phyloP scores from a whole-genome alignment of 345 rosid species.

The Dimocarpus longan region DNA sequence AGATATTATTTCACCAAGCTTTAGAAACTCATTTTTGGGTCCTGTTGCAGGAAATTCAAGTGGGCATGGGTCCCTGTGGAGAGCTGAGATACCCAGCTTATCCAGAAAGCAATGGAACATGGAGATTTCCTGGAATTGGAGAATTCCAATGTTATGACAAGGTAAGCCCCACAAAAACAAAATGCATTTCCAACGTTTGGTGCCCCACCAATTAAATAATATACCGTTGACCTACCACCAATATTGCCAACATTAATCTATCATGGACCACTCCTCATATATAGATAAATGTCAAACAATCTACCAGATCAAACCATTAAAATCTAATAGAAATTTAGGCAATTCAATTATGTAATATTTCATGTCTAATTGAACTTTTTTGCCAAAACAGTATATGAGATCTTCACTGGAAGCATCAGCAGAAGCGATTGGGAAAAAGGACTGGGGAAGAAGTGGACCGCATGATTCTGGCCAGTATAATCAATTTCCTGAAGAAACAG shows the following conservation, averaged over 20 bases:
- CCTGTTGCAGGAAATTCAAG: slow-evolving; percentile 86
- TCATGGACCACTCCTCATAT: neutral
- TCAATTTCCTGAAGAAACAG: slow-evolving; percentile 83
- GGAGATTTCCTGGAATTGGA: slow-evolving; percentile 95
- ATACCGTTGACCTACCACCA: neutral
- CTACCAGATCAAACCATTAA: neutral
- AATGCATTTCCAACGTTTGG: neutral
- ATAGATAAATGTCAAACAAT: neutral
- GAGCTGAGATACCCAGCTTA: slow-evolving; percentile 91
- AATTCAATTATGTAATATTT: neutral
- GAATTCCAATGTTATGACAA: slow-evolving; percentile 98
- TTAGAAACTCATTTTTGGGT: slow-evolving; percentile 11
- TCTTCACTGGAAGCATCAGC: slow-evolving; percentile 86
- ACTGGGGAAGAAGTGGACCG: slow-evolving; percentile 85
- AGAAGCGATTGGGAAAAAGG: slow-evolving; percentile 57
- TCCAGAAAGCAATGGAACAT: slow-evolving; percentile 94
- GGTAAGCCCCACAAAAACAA: slow-evolving; percentile 40
- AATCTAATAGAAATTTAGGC: neutral
- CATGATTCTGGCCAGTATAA: slow-evolving; percentile 90
- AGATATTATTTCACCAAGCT: neutral
- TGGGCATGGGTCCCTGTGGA: slow-evolving; percentile 98
- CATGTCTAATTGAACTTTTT: slow-evolving; percentile 24
- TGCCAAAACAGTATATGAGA: slow-evolving; percentile 76
- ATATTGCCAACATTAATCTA: neutral
- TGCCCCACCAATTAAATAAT: neutral